Percentiles rank a stretch among this genome's conserved stretches.
Evolutionary conservation across 805 yeast genomes (phyloP).

Genomic region (Saccharomycopsis babjevae): DNA sequence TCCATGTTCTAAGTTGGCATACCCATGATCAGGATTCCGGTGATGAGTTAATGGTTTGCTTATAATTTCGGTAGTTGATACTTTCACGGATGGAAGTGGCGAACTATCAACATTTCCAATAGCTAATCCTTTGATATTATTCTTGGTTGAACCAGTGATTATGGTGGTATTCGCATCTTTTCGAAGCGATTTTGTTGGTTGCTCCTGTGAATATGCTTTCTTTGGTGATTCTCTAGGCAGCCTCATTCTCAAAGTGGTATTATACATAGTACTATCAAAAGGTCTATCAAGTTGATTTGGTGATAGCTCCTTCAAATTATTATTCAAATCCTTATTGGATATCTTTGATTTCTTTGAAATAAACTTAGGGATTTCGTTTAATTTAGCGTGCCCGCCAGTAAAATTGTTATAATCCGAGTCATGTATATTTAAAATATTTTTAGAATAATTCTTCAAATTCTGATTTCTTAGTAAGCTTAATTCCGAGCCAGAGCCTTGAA

Average conservation of each 20-base stretch:
- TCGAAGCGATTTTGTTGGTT: not conserved
- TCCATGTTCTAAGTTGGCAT: conserved; percentile 13
- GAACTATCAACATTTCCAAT: not conserved
- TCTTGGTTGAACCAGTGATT: not conserved
- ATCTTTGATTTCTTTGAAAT: not conserved
- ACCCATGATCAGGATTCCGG: not conserved
- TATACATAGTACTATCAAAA: not conserved
- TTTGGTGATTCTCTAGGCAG: not conserved
- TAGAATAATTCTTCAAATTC: conserved; percentile 14
- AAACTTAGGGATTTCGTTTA: conserved; percentile 12
- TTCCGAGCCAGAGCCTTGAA: not conserved
- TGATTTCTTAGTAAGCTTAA: conserved; percentile 4
- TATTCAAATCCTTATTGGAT: not conserved
- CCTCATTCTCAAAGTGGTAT: not conserved
- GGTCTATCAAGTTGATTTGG: not conserved
- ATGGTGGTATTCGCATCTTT: not conserved
- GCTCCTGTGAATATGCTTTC: not conserved
- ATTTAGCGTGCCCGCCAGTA: conserved; percentile 15
- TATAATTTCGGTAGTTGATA: not conserved
- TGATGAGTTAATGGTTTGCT: not conserved
- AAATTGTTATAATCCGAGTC: conserved; percentile 15
- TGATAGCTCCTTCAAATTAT: not conserved
- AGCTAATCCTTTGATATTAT: not conserved
- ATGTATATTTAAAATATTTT: conserved; percentile 13
- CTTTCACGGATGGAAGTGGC: not conserved